phyloP scores from a whole-genome alignment of 1,284 basidiomycete genomes.

The Schizopora paradoxa region DNA sequence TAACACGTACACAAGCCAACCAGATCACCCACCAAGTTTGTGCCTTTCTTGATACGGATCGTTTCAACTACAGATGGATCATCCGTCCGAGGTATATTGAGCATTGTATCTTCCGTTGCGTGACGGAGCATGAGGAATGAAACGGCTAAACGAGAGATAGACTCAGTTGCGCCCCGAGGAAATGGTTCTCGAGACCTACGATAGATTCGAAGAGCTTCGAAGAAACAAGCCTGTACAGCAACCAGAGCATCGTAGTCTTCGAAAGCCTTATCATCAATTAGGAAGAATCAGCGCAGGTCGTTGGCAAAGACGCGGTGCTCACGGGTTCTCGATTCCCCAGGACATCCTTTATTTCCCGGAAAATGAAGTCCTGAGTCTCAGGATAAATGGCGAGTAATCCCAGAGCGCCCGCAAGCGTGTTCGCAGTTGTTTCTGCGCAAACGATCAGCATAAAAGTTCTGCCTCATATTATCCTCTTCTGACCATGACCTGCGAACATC shows the following conservation, averaged over 20 bases:
- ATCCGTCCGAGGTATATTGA: conserved; percentile 9
- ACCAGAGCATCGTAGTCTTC: conserved; percentile 9
- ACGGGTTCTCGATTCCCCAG: conserved; percentile 14
- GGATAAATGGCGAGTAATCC: conserved; percentile 17
- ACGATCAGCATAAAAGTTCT: background rate
- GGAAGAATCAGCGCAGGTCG: background rate
- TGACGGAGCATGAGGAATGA: conserved; percentile 6
- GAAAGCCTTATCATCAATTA: conserved; percentile 2
- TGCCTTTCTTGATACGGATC: conserved; percentile 9
- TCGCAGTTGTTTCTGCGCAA: conserved; percentile 19
- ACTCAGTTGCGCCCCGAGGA: background rate
- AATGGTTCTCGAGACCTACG: background rate
- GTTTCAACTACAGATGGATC: conserved; percentile 6
- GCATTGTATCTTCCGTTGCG: conserved; percentile 6
- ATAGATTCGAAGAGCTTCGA: conserved; percentile 8
- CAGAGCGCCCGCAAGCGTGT: conserved; percentile 17
- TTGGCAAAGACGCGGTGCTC: background rate
- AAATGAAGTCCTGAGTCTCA: conserved; percentile 19
- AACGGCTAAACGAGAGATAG: conserved; percentile 4
- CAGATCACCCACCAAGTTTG: conserved; percentile 2
- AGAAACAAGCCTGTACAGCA: conserved; percentile 10
- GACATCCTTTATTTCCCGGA: conserved; percentile 13
- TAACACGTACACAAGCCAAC: conserved; percentile 8
- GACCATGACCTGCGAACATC: conserved; percentile 20
- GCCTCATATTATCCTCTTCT: no score